phyloP scores from a whole-genome alignment of 495 filamentous ascomycete genomes.

The Annulohypoxylon nitens region DNA sequence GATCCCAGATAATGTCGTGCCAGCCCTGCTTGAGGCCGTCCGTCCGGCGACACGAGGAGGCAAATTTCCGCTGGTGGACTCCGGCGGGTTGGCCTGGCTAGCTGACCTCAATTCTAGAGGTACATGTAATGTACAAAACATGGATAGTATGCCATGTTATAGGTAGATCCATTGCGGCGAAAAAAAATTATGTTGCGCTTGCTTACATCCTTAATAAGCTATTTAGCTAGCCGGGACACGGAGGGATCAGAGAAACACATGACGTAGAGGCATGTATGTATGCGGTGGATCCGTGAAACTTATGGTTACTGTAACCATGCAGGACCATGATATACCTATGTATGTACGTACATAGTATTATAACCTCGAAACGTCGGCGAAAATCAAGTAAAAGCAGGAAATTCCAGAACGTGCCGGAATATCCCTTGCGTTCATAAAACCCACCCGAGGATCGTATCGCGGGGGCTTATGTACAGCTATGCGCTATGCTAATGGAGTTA shows the following conservation, averaged over 20 bases:
- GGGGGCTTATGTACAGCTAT: slow-evolving; percentile 17
- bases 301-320: too few species aligned
- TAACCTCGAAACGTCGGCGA: slow-evolving; percentile 34
- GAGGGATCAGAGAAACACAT: slow-evolving; percentile 3
- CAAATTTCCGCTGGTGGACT: slow-evolving; percentile 37
- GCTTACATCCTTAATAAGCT: neutral
- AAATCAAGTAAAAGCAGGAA: slow-evolving; percentile 3
- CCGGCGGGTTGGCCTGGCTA: slow-evolving; percentile 6
- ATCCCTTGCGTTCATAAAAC: slow-evolving; percentile 39
- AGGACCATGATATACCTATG: neutral
- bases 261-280: neutral
- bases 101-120: neutral
- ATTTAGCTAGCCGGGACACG: neutral
- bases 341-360: neutral
- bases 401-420: slow-evolving; percentile 44
- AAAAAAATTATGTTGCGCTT: neutral
- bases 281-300: neutral
- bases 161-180: slow-evolving; percentile 13
- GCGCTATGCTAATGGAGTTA: neutral
- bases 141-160: too few species aligned
- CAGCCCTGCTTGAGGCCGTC: slow-evolving; percentile 8
- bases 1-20: slow-evolving; percentile 25
- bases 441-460: slow-evolving; percentile 24
- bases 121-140: too few species aligned
- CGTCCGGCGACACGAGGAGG: slow-evolving; percentile 38